Percentiles rank a stretch among this genome's conserved stretches.
phyloP scores from a whole-genome alignment of 2,329 filamentous ascomycete species.

The Beauveria bassiana region DNA sequence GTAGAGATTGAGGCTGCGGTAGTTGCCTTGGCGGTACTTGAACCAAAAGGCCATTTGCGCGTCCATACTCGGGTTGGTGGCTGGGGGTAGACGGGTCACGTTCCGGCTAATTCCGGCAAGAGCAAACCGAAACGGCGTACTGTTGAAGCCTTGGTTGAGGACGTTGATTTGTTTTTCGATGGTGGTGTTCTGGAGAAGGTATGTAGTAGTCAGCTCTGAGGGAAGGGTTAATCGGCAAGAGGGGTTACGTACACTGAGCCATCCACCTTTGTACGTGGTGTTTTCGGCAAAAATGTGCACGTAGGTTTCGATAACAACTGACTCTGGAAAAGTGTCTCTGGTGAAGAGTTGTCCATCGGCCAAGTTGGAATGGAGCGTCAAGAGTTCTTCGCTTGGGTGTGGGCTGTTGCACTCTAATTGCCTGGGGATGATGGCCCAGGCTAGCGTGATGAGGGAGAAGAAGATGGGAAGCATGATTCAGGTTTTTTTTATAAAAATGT shows the following conservation, averaged over 20 bases:
- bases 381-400: background rate
- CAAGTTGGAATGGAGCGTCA: background rate
- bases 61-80: background rate
- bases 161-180: background rate
- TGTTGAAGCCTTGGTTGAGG: background rate
- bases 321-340: background rate
- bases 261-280: background rate
- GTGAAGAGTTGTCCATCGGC: background rate
- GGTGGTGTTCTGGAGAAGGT: background rate
- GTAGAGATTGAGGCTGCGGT: slow-evolving; percentile 39
- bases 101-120: background rate
- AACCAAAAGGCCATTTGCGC: background rate
- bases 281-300: background rate
- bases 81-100: too few relatives aligned
- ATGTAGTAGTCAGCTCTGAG: background rate
- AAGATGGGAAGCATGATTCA: background rate
- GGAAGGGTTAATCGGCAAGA: background rate
- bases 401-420: background rate
- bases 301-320: background rate
- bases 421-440: background rate
- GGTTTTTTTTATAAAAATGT: background rate
- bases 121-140: background rate
- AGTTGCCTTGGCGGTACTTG: slow-evolving; percentile 33
- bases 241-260: background rate
- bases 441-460: background rate